Evolutionary conservation across 2,329 filamentous ascomycete species (phyloP).

Genomic region (Rhynchosporium graminicola): DNA sequence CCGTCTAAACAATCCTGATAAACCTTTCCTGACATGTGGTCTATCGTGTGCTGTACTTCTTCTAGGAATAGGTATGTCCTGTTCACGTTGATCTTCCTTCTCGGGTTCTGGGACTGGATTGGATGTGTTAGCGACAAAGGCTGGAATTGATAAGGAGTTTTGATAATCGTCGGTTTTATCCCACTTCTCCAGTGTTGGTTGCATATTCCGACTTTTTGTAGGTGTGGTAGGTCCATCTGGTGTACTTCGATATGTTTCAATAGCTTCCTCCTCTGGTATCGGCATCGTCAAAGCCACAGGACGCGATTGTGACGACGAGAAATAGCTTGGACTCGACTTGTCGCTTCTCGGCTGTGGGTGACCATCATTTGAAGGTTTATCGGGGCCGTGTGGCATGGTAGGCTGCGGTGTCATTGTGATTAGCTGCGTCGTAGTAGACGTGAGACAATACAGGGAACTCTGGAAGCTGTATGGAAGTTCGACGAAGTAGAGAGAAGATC

Average conservation of each 20-base stretch:
- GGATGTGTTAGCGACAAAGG: not conserved
- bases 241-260: slow-evolving; percentile 60
- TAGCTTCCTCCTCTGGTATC: slow-evolving; percentile 56
- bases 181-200: slow-evolving; percentile 37
- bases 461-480: not conserved
- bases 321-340: slow-evolving; percentile 21
- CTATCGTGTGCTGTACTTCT: slow-evolving; percentile 11
- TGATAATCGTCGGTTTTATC: not conserved
- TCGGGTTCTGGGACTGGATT: not conserved
- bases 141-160: not conserved
- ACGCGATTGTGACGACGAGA: slow-evolving; percentile 34
- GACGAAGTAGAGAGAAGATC: not conserved
- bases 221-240: slow-evolving; percentile 63
- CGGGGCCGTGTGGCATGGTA: not conserved
- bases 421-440: not conserved
- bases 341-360: not conserved
- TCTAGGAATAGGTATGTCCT: not conserved
- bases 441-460: not conserved
- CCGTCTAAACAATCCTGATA: slow-evolving; percentile 16
- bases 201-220: slow-evolving; percentile 57
- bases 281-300: slow-evolving; percentile 53
- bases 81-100: not conserved
- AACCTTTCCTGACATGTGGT: slow-evolving; percentile 8
- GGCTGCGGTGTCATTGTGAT: not conserved
- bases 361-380: not conserved